These are phyloP conservation scores for Sarocladiaceae sp. DNA, from an alignment of 2,329 filamentous ascomycete species.

Conservation along the genomic window DNA sequence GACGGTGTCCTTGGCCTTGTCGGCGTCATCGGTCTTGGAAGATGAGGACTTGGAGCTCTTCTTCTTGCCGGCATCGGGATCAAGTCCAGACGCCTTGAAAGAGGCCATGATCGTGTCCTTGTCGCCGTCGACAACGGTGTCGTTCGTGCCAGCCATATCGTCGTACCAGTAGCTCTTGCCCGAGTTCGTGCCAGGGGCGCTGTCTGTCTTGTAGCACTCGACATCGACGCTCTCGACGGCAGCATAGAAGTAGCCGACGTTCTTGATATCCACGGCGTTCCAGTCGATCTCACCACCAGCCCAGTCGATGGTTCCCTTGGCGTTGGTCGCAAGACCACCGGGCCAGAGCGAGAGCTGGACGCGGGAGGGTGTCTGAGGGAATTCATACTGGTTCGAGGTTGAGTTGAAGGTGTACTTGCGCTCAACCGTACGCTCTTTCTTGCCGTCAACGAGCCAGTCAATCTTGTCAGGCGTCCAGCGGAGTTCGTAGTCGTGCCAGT, in stretches of 20 bases:
- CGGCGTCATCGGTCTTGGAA: constrained; percentile 11
- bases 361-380: constrained; percentile 84
- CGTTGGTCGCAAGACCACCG: constrained; percentile 73
- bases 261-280: constrained; percentile 72
- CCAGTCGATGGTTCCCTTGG: constrained; percentile 81
- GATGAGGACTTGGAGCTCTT: constrained; percentile 10
- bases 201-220: constrained; percentile 68
- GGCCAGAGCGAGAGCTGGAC: constrained; percentile 96
- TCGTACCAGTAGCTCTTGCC: constrained; percentile 73
- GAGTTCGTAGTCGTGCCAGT: constrained; percentile 87
- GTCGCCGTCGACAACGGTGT: constrained; percentile 69
- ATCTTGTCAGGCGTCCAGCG: constrained; percentile 85
- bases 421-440: constrained; percentile 66
- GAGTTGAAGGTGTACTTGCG: constrained; percentile 79
- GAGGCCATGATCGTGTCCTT: constrained; percentile 71
- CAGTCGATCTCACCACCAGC: constrained; percentile 88
- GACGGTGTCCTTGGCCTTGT: constrained; percentile 17
- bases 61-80: constrained; percentile 51
- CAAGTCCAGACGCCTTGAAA: constrained; percentile 71
- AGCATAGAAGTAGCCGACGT: constrained; percentile 83
- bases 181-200: constrained; percentile 59
- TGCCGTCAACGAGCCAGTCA: constrained; percentile 81
- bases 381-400: constrained; percentile 75
- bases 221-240: constrained; percentile 71
- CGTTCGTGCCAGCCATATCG: constrained; percentile 58